Conservation (phyloP, 495 filamentous ascomycete genomes). For the Penicillium manginii region DNA sequence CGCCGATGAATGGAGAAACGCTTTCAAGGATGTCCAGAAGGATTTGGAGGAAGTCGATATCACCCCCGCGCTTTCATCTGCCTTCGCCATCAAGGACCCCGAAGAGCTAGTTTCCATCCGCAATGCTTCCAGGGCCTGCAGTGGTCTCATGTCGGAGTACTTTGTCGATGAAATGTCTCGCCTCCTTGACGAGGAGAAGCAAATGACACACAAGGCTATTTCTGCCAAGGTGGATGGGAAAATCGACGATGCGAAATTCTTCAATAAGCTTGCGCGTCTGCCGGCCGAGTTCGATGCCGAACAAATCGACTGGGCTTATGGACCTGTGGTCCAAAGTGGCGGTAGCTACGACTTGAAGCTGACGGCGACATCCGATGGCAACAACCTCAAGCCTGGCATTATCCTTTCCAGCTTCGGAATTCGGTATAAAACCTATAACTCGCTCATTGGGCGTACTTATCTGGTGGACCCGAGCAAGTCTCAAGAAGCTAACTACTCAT, state of each 20-base stretch:
- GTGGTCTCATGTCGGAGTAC: constrained; percentile 88
- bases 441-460: constrained; percentile 87
- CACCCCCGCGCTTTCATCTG: constrained; percentile 74
- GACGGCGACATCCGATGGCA: constrained; percentile 72
- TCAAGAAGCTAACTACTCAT: constrained; percentile 91
- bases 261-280: constrained; percentile 80
- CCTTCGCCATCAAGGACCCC: constrained; percentile 95
- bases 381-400: constrained; percentile 87
- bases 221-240: constrained; percentile 84
- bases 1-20: constrained; percentile 92
- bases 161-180: constrained; percentile 98
- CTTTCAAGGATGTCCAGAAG: constrained; percentile 72
- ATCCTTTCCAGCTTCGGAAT: constrained; percentile 91
- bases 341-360: constrained; percentile 91
- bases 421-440: constrained; percentile 92
- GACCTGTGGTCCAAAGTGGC: constrained; percentile 92
- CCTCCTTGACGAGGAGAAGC: constrained; percentile 92
- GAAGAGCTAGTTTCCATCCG: constrained; percentile 90
- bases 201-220: constrained; percentile 86
- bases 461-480: constrained; percentile 95
- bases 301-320: constrained; percentile 91
- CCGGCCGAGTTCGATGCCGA: constrained; percentile 85
- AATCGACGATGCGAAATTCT: constrained; percentile 91
- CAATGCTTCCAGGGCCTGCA: constrained; percentile 88
- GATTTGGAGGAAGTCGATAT: constrained; percentile 92